A percentile compares a stretch with the other conserved stretches of the same genome.
Evolutionary conservation across 768 basidiomycete genomes (phyloP).

Genomic region (Serendipita indica): DNA sequence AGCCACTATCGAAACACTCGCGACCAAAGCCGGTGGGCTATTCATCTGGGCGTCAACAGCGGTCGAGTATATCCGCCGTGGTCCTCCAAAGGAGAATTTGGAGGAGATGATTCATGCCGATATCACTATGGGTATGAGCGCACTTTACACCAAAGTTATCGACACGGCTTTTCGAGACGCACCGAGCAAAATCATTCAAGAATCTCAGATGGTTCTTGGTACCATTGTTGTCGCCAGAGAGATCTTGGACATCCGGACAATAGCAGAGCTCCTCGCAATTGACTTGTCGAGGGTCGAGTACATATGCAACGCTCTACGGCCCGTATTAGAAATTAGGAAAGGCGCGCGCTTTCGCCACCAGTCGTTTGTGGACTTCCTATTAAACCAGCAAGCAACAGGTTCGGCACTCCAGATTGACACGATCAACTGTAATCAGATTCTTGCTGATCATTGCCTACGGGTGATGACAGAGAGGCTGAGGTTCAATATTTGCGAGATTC

Average conservation of each 20-base stretch:
- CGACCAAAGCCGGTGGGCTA: neutral
- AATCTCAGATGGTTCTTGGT: neutral
- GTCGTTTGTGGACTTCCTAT: conserved; percentile 5
- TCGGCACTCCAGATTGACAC: too few relatives aligned
- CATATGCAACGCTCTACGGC: neutral
- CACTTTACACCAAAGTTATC: neutral
- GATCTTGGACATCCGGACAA: neutral
- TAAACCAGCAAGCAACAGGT: neutral
- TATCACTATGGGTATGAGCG: neutral
- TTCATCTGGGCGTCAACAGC: conserved; percentile 1
- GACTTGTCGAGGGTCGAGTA: neutral
- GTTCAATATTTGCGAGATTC: too few relatives aligned
- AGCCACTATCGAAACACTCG: neutral
- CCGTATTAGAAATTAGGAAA: neutral
- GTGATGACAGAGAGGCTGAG: too few relatives aligned
- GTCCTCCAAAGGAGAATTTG: neutral
- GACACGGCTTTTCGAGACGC: neutral
- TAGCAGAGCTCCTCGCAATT: neutral
- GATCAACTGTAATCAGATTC: too few relatives aligned
- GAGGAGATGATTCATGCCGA: neutral
- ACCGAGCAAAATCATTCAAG: neutral
- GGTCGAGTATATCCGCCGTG: neutral
- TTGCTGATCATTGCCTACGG: too few relatives aligned
- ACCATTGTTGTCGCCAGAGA: conserved; percentile 3
- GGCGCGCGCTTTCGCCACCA: neutral